Evolutionary conservation across 176 grass and related monocot species (phyloP).

Genomic region (maize (Zea mays)): Zm-B73-REFERENCE-NAM-5.0 NC_050096.1:308292501-308293000

Average conservation of each 20-base stretch:
- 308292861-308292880: neutral
- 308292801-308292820: too few species aligned
- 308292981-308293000: neutral
- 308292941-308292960: neutral
- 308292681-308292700: too few species aligned
- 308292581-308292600: too few species aligned
- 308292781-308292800: too few species aligned
- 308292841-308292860: neutral
- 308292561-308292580: neutral
- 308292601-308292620: too few species aligned
- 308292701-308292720: too few species aligned
- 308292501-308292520: neutral
- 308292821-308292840: neutral
- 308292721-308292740: too few species aligned
- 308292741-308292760: too few species aligned
- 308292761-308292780: too few species aligned
- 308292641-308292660: too few species aligned
- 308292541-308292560: neutral
- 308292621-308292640: too few species aligned
- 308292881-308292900: neutral
- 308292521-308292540: neutral
- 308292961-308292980: slow-evolving; percentile 35
- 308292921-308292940: neutral
- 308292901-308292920: neutral
- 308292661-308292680: too few species aligned